These are phyloP conservation scores for Blastobotrys apis DNA, from an alignment of 1,139 yeast species.

Conservation along the genomic window DNA sequence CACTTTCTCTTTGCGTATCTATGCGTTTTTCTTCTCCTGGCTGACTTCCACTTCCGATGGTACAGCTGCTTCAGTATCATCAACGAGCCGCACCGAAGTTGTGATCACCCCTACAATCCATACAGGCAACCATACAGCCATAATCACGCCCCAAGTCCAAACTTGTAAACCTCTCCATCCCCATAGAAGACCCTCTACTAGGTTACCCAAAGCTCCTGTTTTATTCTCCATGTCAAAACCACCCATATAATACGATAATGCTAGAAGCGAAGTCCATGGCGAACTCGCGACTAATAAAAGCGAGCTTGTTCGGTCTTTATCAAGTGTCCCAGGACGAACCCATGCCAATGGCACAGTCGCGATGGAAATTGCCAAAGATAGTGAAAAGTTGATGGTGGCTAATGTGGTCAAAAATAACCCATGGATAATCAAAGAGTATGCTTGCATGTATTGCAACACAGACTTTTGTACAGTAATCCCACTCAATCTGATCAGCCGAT, in stretches of 20 bases:
- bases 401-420: conserved; percentile 70
- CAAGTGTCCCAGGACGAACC: conserved; percentile 36
- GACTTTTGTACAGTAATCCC: conserved; percentile 3
- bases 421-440: conserved; percentile 52
- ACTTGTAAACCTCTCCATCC: conserved; percentile 71
- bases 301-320: conserved; percentile 10
- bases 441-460: conserved; percentile 26
- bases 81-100: no score
- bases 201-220: background rate
- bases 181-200: conserved; percentile 43
- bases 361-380: conserved; percentile 68
- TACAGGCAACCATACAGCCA: conserved; percentile 76
- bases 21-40: background rate
- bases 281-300: conserved; percentile 22
- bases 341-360: conserved; percentile 68
- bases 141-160: conserved; percentile 82
- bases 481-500: conserved; percentile 9
- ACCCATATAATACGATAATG: conserved; percentile 43
- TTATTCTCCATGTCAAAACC: conserved; percentile 4
- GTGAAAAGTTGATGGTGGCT: conserved; percentile 77
- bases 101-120: conserved; percentile 59
- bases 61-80: no score
- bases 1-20: conserved; percentile 10
- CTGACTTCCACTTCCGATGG: no score
- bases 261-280: conserved; percentile 31